Evolutionary conservation across 164 flowering plant genomes (phyloP).

Genomic region (Vitis amurensis): DNA sequence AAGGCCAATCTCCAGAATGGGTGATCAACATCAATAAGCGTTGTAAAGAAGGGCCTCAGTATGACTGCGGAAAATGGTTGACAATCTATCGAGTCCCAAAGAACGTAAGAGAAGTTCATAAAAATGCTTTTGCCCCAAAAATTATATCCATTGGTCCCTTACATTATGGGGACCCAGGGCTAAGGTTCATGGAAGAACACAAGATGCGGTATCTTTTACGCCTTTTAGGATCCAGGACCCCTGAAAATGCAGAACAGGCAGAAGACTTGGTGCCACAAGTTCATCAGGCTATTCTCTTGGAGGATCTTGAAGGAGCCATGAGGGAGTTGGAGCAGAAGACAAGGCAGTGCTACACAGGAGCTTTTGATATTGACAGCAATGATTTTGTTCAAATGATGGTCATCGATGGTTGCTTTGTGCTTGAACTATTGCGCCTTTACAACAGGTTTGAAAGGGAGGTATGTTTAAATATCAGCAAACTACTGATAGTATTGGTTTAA

Average conservation of each 20-base stretch:
- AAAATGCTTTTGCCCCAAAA: conserved; percentile 16
- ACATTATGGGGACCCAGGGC: conserved; percentile 9
- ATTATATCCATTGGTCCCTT: conserved; percentile 27
- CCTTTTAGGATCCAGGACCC: conserved; percentile 11
- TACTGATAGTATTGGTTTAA: not conserved
- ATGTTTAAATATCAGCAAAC: not conserved
- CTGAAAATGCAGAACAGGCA: not conserved
- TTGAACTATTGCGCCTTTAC: conserved; percentile 18
- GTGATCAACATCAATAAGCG: too few relatives aligned
- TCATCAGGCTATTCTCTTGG: not conserved
- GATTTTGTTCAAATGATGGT: conserved; percentile 31
- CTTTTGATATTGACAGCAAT: not conserved
- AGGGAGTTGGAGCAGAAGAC: conserved; percentile 9
- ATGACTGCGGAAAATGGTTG: too few relatives aligned
- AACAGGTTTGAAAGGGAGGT: not conserved
- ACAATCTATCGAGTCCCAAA: conserved; percentile 6
- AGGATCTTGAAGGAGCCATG: conserved; percentile 14
- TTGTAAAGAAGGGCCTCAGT: too few relatives aligned
- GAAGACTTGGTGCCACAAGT: not conserved
- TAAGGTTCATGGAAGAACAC: conserved; percentile 25
- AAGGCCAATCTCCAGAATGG: too few relatives aligned
- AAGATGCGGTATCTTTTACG: conserved; percentile 20
- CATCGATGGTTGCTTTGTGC: conserved; percentile 29
- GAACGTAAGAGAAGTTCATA: not conserved
- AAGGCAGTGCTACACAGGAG: conserved; percentile 16